These are phyloP conservation scores for Colletotrichum musicola DNA, from an alignment of 2,329 filamentous ascomycete genomes.

Conservation along the genomic window DNA sequence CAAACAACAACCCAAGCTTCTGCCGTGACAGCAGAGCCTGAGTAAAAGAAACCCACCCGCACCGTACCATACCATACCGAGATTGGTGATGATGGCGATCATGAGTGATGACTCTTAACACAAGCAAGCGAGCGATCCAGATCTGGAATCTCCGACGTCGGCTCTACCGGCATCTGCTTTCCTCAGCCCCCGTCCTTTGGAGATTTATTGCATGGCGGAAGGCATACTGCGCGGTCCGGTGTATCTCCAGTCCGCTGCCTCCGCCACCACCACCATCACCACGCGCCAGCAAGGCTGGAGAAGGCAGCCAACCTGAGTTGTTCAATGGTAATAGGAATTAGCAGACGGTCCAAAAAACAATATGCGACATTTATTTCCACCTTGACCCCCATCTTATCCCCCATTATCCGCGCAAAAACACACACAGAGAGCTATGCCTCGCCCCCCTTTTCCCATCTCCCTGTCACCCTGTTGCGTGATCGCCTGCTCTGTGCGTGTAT, in stretches of 20 bases:
- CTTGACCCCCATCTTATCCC: neutral
- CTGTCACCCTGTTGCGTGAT: conserved; percentile 29
- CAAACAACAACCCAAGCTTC: too few relatives aligned
- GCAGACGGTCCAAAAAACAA: conserved; percentile 10
- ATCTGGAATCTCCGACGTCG: conserved; percentile 36
- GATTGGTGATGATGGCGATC: too few relatives aligned
- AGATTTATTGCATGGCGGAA: conserved; percentile 3
- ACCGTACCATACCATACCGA: conserved; percentile 5
- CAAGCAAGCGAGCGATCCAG: neutral
- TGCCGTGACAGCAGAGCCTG: neutral
- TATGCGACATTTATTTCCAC: conserved; percentile 34
- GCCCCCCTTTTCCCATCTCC: neutral
- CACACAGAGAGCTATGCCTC: neutral
- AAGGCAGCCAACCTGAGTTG: neutral
- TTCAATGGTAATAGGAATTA: conserved; percentile 36
- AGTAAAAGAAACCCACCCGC: conserved; percentile 24
- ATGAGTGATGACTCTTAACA: conserved; percentile 15
- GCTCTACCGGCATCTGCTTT: conserved; percentile 24
- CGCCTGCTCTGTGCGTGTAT: conserved; percentile 1
- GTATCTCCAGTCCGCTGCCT: conserved; percentile 24
- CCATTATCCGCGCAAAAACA: too few relatives aligned
- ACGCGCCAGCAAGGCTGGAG: conserved; percentile 8
- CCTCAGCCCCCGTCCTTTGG: neutral
- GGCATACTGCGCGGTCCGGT: conserved; percentile 9
- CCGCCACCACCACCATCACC: too few relatives aligned